Conservation (phyloP, 2,329 filamentous ascomycete species). For the Polytolypa hystricis region DNA sequence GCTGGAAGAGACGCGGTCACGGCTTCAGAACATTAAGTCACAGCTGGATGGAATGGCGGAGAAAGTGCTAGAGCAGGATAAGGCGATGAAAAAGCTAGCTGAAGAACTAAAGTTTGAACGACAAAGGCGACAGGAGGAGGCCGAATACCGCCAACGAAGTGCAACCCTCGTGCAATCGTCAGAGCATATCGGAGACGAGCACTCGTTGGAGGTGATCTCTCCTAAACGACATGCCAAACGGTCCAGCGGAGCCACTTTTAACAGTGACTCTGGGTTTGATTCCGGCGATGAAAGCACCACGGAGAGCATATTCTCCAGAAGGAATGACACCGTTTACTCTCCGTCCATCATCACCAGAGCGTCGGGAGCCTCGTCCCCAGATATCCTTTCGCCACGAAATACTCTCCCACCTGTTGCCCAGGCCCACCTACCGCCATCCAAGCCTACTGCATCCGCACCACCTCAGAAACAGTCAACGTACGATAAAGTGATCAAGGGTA, state of each 20-base stretch:
- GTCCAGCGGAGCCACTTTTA: slow-evolving; percentile 29
- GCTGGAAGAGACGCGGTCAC: slow-evolving; percentile 48
- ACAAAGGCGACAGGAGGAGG: slow-evolving; percentile 26
- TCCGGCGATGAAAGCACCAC: slow-evolving; percentile 44
- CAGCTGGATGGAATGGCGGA: slow-evolving; percentile 51
- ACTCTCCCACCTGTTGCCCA: slow-evolving; percentile 4
- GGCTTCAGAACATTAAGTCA: slow-evolving; percentile 46
- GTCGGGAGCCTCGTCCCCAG: slow-evolving; percentile 25
- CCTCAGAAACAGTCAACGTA: slow-evolving; percentile 24
- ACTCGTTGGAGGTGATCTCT: slow-evolving; percentile 1
- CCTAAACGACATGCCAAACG: slow-evolving; percentile 12
- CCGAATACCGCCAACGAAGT: slow-evolving; percentile 28
- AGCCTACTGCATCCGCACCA: slow-evolving; percentile 16
- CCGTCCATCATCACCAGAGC: slow-evolving; percentile 27
- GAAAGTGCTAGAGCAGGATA: slow-evolving; percentile 45
- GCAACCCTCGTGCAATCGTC: slow-evolving; percentile 19
- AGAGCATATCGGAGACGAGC: slow-evolving; percentile 11
- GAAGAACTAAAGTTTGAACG: slow-evolving; percentile 38
- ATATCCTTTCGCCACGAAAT: slow-evolving; percentile 19
- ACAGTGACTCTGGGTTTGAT: slow-evolving; percentile 49
- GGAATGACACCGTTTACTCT: slow-evolving; percentile 22
- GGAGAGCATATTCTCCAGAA: slow-evolving; percentile 37
- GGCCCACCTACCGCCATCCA: slow-evolving; percentile 15
- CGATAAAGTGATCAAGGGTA: slow-evolving; percentile 34
- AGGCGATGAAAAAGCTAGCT: slow-evolving; percentile 42